Percentiles rank a stretch among this genome's conserved stretches.
Evolutionary conservation across 1,139 yeast species (phyloP).

Genomic region (Protomyces inundatus): DNA sequence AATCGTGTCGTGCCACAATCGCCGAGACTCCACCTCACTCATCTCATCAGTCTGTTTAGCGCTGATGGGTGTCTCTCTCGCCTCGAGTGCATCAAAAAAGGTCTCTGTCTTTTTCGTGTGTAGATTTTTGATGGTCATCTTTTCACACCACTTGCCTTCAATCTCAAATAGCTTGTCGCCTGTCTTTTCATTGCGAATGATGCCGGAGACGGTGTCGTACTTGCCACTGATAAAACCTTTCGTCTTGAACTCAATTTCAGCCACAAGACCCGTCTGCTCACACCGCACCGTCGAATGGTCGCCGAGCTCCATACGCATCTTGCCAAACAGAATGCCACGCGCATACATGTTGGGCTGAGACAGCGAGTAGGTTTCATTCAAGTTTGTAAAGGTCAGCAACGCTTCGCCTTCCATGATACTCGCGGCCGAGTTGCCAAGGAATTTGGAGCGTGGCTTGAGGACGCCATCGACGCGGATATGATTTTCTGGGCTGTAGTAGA

Average conservation of each 20-base stretch:
- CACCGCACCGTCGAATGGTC: constrained; percentile 79
- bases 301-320: constrained; percentile 81
- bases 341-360: constrained; percentile 95
- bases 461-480: constrained; percentile 85
- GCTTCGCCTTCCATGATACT: constrained; percentile 94
- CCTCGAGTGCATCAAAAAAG: constrained; percentile 59
- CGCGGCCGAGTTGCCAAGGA: constrained; percentile 87
- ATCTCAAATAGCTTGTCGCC: constrained; percentile 60
- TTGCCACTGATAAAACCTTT: constrained; percentile 92
- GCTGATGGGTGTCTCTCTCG: constrained; percentile 53
- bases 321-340: constrained; percentile 76
- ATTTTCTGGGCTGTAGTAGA: constrained; percentile 74
- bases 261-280: constrained; percentile 53
- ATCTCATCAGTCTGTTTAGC: constrained; percentile 78
- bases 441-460: constrained; percentile 77
- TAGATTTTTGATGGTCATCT: constrained; percentile 62
- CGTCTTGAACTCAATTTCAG: constrained; percentile 88
- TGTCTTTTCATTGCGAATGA: constrained; percentile 50
- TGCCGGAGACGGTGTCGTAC: constrained; percentile 82
- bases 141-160: constrained; percentile 90
- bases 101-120: constrained; percentile 48
- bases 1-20: constrained; percentile 74
- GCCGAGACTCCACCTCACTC: constrained; percentile 72
- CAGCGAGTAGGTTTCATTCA: constrained; percentile 60
- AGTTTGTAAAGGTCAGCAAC: constrained; percentile 61